Evolutionary conservation across 306 rosid species (phyloP).

Genomic region (Quercus parvula): DNA sequence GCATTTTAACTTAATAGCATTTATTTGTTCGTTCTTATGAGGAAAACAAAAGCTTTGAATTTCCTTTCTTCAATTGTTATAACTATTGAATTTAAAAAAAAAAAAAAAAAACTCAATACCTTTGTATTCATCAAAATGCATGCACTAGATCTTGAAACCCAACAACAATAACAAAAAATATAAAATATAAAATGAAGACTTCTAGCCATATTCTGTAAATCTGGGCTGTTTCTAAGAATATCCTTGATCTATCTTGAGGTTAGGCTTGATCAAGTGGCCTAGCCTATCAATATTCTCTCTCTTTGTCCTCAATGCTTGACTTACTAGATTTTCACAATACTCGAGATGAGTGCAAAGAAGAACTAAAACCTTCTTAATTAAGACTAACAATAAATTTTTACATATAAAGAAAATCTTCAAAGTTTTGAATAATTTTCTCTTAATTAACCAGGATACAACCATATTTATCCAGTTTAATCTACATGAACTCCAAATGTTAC

Average conservation of each 20-base stretch:
- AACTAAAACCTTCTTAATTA: background rate
- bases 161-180: background rate
- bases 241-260: background rate
- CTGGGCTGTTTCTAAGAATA: background rate
- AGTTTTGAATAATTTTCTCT: background rate
- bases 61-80: too few relatives aligned
- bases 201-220: conserved; percentile 7
- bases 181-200: background rate
- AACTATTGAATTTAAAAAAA: too few relatives aligned
- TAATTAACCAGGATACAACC: background rate
- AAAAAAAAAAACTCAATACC: too few relatives aligned
- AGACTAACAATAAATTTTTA: background rate
- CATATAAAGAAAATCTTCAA: background rate
- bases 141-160: background rate
- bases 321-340: background rate
- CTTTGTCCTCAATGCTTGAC: background rate
- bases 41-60: too few relatives aligned
- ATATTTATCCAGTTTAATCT: background rate
- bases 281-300: background rate
- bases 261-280: background rate
- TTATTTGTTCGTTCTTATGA: too few relatives aligned
- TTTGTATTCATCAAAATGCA: background rate
- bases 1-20: too few relatives aligned
- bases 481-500: conserved; percentile 16
- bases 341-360: background rate